Conservation (phyloP, 305 asterid species). For the Ilex paraguariensis region DNA sequence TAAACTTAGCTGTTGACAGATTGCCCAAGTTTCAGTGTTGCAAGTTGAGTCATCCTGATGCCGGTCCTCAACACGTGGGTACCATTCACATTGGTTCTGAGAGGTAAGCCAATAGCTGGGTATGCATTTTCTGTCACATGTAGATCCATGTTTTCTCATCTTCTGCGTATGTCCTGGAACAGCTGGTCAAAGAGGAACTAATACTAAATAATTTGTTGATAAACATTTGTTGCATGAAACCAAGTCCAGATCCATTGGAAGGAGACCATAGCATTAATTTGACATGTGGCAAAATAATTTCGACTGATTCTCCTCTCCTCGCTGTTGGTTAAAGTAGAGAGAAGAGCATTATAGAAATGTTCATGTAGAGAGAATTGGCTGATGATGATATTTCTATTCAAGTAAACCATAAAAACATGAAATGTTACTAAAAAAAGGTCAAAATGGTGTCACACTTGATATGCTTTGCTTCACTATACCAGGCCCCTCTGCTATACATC, state of each 20-base stretch:
- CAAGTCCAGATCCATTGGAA: too few relatives aligned
- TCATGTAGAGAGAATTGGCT: too few relatives aligned
- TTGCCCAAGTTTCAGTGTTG: conserved; percentile 79
- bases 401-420: too few relatives aligned
- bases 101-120: conserved; percentile 41
- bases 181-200: background rate
- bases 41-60: conserved; percentile 49
- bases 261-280: too few relatives aligned
- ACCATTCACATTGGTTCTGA: conserved; percentile 92
- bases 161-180: background rate
- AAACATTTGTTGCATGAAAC: too few relatives aligned
- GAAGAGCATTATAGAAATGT: background rate
- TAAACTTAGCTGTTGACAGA: conserved; percentile 77
- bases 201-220: too few relatives aligned
- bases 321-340: background rate
- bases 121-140: conserved; percentile 11
- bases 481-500: too few relatives aligned
- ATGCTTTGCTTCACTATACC: too few relatives aligned
- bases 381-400: too few relatives aligned
- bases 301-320: conserved; percentile 2
- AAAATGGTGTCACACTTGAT: too few relatives aligned
- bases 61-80: conserved; percentile 95
- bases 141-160: conserved; percentile 3
- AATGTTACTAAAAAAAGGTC: too few relatives aligned
- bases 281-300: too few relatives aligned